phyloP scores from a whole-genome alignment of 371 early-diverging fungal species.

The Mucor saturninus region DNA sequence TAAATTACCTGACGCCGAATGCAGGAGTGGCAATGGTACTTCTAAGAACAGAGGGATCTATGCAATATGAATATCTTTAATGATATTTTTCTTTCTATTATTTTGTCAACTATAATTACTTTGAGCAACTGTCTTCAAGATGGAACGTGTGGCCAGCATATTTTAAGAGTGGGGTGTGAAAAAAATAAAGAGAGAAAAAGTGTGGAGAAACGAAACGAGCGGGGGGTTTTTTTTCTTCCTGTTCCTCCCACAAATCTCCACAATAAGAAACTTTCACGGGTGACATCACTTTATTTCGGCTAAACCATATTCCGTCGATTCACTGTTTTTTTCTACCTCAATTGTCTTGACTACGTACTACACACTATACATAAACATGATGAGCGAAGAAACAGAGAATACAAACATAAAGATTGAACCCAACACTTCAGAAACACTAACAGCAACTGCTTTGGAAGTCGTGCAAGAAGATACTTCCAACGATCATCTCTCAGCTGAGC shows the following conservation, averaged over 20 bases:
- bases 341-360: too few relatives aligned
- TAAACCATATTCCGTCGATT: background rate
- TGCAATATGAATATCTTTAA: background rate
- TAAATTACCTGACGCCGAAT: constrained; percentile 43
- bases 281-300: background rate
- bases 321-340: background rate
- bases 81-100: background rate
- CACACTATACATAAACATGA: background rate
- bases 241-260: background rate
- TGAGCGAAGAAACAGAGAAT: background rate
- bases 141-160: constrained; percentile 54
- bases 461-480: background rate
- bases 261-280: background rate
- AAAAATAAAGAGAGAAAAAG: constrained; percentile 20
- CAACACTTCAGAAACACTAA: background rate
- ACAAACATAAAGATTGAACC: background rate
- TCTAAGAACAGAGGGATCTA: constrained; percentile 51
- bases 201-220: constrained; percentile 24
- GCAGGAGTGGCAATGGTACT: constrained; percentile 34
- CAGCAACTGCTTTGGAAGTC: constrained; percentile 3
- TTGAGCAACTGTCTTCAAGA: constrained; percentile 51
- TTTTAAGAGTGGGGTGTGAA: constrained; percentile 33
- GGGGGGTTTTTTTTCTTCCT: constrained; percentile 7
- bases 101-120: constrained; percentile 29
- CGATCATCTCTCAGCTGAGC: constrained; percentile 8